Evolutionary conservation across 2,329 filamentous ascomycete species (phyloP), one percentile per base, ranked within the genome.

Genomic region (Teratosphaeria viscida): DNA sequence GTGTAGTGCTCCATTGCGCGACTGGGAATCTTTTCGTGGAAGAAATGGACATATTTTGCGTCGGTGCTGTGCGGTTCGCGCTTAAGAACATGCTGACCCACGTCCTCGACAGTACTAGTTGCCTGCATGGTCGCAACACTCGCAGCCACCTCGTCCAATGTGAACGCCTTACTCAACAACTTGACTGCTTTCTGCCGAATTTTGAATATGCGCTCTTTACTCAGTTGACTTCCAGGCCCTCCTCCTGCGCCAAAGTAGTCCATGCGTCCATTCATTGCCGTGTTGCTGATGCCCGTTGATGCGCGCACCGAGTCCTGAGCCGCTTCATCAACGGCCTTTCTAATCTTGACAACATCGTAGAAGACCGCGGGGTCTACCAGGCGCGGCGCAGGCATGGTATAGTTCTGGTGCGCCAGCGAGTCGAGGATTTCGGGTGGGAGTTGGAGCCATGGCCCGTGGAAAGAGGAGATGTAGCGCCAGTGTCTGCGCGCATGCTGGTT

Each of bases 1-100:
- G 88, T 92, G 66, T 82, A 85, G 67, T 89, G 83, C 39, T 85
- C 87, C 71, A 94, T 77, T 70, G 87, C 85, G 52, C 87, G 78
- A 49, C 85, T 88, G 1, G 89, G 87, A 29, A 94, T 92, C 81
- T 92, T 94, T 74, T 95, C 89, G 74, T 92, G 89, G 73, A 95
- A 95, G 75, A 92, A 94, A 71, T 94, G 88, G n/a, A 94, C 90
- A 70, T 94, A 94, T 72, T 87, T 88, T 32, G 89, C 90, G 68
- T 94, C 88, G 35, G 65, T 74, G 68, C 91, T 85, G 56, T 79
- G 72, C n/a, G 83, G 79, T 61, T 83, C 85, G 62, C 88, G 80
- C 71, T 88, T 84, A 62, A 94, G 75, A 35, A 95, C 89, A 62
- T 87, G 77, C 5, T 81, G 79, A 2, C 87, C 89, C 2, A 94